Evolutionary conservation across 2,329 filamentous ascomycete genomes (phyloP).

Genomic region (Neopestalotiopsis clavispora): DNA sequence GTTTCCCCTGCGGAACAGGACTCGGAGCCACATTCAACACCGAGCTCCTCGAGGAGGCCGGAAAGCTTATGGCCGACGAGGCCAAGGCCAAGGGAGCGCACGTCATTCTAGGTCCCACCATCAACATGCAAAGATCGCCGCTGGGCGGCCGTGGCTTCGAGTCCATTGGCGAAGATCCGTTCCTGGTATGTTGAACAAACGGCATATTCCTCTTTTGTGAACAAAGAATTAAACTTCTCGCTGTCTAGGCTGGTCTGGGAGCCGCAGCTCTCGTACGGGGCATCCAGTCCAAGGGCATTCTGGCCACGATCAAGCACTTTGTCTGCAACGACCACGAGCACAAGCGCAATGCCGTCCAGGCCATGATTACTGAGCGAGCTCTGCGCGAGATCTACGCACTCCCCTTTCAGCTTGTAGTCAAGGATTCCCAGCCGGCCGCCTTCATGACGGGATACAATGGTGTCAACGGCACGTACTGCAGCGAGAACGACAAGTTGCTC

Average conservation of each 20-base stretch:
- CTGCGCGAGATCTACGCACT: conserved; percentile 63
- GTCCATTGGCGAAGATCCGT: conserved; percentile 62
- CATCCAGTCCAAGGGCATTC: conserved; percentile 60
- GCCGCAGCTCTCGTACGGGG: conserved; percentile 59
- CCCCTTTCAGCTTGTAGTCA: conserved; percentile 61
- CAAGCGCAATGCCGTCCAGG: conserved; percentile 59
- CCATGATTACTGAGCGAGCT: conserved; percentile 59
- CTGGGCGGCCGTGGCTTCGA: conserved; percentile 65
- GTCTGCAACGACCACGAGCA: conserved; percentile 67
- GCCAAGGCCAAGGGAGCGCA: conserved; percentile 62
- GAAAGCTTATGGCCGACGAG: conserved; percentile 57
- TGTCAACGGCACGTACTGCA: conserved; percentile 61
- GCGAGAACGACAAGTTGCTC: conserved; percentile 56
- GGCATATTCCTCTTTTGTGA: neutral
- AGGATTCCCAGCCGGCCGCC: conserved; percentile 54
- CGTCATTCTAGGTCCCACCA: conserved; percentile 64
- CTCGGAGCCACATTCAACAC: conserved; percentile 64
- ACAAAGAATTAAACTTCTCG: neutral
- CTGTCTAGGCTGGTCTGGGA: conserved; percentile 49
- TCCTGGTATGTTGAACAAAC: conserved; percentile 38
- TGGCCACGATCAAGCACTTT: conserved; percentile 65
- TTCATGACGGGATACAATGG: conserved; percentile 67
- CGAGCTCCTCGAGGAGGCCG: conserved; percentile 55
- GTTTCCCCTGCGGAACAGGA: conserved; percentile 63
- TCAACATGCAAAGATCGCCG: conserved; percentile 67